phyloP scores from a whole-genome alignment of 2,329 filamentous ascomycete species.

The Xylaria sp. region DNA sequence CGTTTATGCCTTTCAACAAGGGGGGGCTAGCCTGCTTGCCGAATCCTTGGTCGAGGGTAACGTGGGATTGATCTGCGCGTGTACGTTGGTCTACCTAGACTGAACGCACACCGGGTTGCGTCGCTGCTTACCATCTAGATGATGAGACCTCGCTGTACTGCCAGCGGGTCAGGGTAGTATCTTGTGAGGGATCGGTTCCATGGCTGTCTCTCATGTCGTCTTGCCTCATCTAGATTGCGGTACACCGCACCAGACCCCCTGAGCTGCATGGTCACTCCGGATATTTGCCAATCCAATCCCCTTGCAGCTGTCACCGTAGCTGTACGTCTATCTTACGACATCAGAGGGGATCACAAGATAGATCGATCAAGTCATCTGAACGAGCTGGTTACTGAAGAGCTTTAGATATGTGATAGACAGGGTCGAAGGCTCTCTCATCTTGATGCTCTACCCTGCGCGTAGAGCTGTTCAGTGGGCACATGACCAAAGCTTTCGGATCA shows the following conservation, averaged over 20 bases:
- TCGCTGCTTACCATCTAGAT: not conserved
- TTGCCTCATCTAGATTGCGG: no score
- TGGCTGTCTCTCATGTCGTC: no score
- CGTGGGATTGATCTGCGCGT: no score
- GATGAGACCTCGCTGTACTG: no score
- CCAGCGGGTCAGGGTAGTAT: not conserved
- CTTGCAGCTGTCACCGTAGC: not conserved
- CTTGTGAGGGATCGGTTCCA: not conserved
- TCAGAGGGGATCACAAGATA: not conserved
- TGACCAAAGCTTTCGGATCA: no score
- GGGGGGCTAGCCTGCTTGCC: not conserved
- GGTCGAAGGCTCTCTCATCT: no score
- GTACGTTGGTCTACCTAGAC: not conserved
- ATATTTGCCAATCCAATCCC: not conserved
- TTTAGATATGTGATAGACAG: no score
- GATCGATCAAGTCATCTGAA: not conserved
- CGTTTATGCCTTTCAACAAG: no score
- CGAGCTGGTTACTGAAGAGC: not conserved
- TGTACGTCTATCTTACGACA: not conserved
- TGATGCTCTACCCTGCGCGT: not conserved
- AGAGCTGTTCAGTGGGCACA: no score
- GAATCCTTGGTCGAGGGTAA: not conserved
- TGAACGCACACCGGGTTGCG: not conserved
- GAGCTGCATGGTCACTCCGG: not conserved
- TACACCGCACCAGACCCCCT: not conserved